Conservation (phyloP, 1,139 yeast genomes). For the Kodamaea plutei region DNA sequence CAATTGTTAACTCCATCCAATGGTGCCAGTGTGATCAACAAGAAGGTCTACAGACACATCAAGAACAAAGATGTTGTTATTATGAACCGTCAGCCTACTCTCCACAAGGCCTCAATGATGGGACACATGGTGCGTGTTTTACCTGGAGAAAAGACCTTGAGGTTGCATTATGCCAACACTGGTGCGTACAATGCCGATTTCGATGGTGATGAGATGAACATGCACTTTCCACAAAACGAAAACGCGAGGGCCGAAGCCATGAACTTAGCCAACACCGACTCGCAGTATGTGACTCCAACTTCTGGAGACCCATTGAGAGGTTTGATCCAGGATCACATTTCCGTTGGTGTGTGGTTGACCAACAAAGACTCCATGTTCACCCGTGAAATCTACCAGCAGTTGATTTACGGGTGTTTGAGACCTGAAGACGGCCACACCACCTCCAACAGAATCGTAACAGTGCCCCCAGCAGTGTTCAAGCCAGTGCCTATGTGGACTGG, state of each 20-base stretch:
- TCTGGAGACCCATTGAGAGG: slow-evolving; percentile 99
- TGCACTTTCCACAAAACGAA: slow-evolving; percentile 99
- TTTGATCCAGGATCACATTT: slow-evolving; percentile 96
- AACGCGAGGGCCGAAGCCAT: slow-evolving; percentile 96
- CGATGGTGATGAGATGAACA: slow-evolving; percentile 99
- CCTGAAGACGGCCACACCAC: slow-evolving; percentile 98
- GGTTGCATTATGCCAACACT: slow-evolving; percentile 97
- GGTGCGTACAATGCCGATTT: slow-evolving; percentile 99
- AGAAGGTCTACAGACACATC: slow-evolving; percentile 92
- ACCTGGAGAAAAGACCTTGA: slow-evolving; percentile 94
- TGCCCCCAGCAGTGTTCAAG: slow-evolving; percentile 85
- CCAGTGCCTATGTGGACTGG: slow-evolving; percentile 98
- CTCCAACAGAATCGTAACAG: slow-evolving; percentile 62
- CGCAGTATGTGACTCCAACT: slow-evolving; percentile 96
- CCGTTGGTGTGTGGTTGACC: slow-evolving; percentile 98
- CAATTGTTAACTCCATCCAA: slow-evolving; percentile 85
- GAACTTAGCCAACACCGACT: slow-evolving; percentile 91
- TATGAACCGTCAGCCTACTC: slow-evolving; percentile 98
- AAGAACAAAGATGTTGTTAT: slow-evolving; percentile 92
- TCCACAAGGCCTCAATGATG: slow-evolving; percentile 99
- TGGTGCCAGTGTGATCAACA: slow-evolving; percentile 58
- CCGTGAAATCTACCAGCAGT: slow-evolving; percentile 88
- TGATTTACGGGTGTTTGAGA: slow-evolving; percentile 87
- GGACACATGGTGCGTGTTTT: slow-evolving; percentile 96
- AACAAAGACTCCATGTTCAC: slow-evolving; percentile 88